phyloP scores from a whole-genome alignment of 805 yeast species.

The Candida morakotiae region DNA sequence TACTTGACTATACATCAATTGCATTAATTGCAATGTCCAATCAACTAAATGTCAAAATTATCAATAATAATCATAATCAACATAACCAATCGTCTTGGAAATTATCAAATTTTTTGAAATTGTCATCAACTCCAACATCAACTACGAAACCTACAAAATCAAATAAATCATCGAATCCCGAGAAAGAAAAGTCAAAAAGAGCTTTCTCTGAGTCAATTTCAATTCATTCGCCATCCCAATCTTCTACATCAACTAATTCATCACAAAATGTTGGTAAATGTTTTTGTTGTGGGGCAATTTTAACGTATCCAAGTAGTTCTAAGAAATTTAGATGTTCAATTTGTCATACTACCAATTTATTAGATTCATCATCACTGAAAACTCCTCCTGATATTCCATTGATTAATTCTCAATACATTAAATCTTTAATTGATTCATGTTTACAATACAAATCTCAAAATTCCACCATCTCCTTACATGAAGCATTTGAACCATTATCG shows the following conservation, averaged over 20 bases:
- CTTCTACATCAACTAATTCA: background rate
- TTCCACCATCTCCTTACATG: conserved; percentile 17
- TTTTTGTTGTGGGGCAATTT: conserved; percentile 34
- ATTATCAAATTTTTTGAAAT: conserved; percentile 3
- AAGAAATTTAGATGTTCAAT: conserved; percentile 55
- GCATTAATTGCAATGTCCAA: background rate
- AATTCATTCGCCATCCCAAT: background rate
- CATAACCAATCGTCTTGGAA: conserved; percentile 2
- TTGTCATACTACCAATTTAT: conserved; percentile 49
- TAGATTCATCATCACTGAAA: conserved; percentile 11
- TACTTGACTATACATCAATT: too few relatives aligned
- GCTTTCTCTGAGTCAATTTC: background rate
- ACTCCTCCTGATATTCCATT: conserved; percentile 8
- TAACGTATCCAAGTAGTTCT: conserved; percentile 24
- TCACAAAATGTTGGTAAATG: conserved; percentile 22
- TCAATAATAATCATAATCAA: background rate
- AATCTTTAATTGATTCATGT: conserved; percentile 31
- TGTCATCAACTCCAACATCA: conserved; percentile 2
- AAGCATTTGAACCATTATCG: conserved; percentile 48
- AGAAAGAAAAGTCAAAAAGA: background rate
- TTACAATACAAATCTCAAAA: conserved; percentile 1
- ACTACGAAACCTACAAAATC: background rate
- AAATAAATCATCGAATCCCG: background rate
- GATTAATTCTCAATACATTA: conserved; percentile 30
- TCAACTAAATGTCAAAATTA: background rate